Evolutionary conservation across 2,329 filamentous ascomycete genomes (phyloP).

Genomic region (Fusarium xyrophilum): DNA sequence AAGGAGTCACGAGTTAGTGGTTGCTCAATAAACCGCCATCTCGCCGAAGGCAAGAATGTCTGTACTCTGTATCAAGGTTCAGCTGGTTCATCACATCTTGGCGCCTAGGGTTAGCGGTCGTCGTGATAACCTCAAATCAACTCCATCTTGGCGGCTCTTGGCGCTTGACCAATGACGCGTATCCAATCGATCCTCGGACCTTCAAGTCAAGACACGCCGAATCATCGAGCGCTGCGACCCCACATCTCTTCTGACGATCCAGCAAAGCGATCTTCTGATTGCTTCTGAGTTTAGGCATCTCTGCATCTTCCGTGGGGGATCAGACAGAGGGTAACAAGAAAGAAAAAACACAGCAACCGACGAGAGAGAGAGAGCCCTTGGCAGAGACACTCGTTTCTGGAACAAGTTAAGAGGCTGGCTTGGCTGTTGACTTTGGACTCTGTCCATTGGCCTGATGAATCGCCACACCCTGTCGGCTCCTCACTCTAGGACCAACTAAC

Average conservation of each 20-base stretch:
- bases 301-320: conserved; percentile 9
- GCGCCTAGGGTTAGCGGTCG: conserved; percentile 25
- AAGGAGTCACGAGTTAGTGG: not conserved
- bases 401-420: conserved; percentile 27
- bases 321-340: not conserved
- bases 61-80: conserved; percentile 35
- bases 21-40: conserved; percentile 27
- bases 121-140: conserved; percentile 26
- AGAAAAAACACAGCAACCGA: not conserved
- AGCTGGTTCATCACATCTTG: conserved; percentile 20
- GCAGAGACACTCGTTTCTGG: conserved; percentile 16
- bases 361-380: not conserved
- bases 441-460: conserved; percentile 19
- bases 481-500: conserved; percentile 13
- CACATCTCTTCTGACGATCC: not conserved
- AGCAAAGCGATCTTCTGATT: conserved; percentile 3
- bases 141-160: conserved; percentile 33
- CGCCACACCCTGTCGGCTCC: conserved; percentile 5
- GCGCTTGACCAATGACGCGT: conserved; percentile 31
- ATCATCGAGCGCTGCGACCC: not conserved
- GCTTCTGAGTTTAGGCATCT: not conserved
- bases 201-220: conserved; percentile 15
- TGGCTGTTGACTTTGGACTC: conserved; percentile 7
- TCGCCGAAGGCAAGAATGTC: conserved; percentile 27
- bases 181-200: conserved; percentile 18